A percentile compares a stretch with the other conserved stretches of the same genome.
phyloP scores from a whole-genome alignment of 306 rosid genomes.

The Vigna reflexopilosa region DNA sequence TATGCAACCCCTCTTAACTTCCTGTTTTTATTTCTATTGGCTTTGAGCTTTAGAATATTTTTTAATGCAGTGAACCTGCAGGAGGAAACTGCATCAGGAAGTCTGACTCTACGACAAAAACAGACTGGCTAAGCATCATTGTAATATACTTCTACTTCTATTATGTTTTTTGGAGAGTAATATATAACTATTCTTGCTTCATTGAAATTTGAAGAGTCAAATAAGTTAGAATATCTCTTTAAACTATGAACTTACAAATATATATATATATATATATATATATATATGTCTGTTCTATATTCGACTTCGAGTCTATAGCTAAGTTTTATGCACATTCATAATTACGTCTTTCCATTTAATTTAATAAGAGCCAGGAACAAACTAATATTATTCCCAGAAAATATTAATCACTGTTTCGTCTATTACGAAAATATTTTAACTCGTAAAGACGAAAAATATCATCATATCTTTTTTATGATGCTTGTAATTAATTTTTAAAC shows the following conservation, averaged over 20 bases:
- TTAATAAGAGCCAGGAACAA: slow-evolving; percentile 16
- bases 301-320: too few species aligned
- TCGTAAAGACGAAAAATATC: neutral
- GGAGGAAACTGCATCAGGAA: slow-evolving; percentile 82
- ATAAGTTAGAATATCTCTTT: slow-evolving; percentile 9
- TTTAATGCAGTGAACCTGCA: slow-evolving; percentile 76
- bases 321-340: too few species aligned
- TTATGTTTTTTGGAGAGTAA: neutral
- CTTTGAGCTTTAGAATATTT: slow-evolving; percentile 32
- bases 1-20: slow-evolving; percentile 28
- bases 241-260: neutral
- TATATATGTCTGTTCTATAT: too few species aligned
- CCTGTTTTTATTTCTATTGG: slow-evolving; percentile 29
- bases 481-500: slow-evolving; percentile 22
- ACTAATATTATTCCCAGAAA: slow-evolving; percentile 30
- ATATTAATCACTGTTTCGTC: neutral
- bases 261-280: too few species aligned
- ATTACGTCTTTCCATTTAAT: neutral
- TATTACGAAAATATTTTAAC: slow-evolving; percentile 27
- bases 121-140: slow-evolving; percentile 95
- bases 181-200: slow-evolving; percentile 22
- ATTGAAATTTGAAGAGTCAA: slow-evolving; percentile 25
- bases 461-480: slow-evolving; percentile 33
- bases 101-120: slow-evolving; percentile 60
- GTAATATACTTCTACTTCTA: slow-evolving; percentile 54